Conservation (phyloP, 306 rosid genomes). For the Comarum palustre region DNA sequence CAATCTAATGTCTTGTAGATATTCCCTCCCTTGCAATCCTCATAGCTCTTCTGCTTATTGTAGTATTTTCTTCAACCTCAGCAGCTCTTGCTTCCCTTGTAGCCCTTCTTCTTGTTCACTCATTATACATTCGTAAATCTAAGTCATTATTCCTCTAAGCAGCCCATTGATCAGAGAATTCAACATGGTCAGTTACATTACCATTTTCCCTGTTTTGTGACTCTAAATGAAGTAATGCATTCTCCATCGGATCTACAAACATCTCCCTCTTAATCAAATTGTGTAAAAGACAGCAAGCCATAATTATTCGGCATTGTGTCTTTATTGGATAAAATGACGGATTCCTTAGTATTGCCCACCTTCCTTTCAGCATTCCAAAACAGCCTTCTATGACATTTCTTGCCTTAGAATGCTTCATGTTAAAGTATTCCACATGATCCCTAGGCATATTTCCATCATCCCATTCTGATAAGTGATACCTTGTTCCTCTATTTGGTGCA, state of each 20-base stretch:
- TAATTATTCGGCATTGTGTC: not conserved
- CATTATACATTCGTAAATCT: not conserved
- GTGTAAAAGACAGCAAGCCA: not conserved
- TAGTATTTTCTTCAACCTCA: too few species aligned
- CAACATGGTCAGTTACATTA: not conserved
- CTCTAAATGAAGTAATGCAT: not conserved
- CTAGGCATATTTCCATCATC: not conserved
- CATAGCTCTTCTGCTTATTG: too few species aligned
- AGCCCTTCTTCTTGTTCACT: not conserved
- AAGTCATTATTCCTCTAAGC: too few species aligned
- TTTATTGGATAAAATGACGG: not conserved
- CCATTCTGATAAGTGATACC: conserved; percentile 6
- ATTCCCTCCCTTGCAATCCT: too few species aligned
- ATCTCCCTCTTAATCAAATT: not conserved
- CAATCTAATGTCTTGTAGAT: too few species aligned
- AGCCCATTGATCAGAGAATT: not conserved
- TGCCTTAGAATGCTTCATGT: too few species aligned
- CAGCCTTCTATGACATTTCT: too few species aligned
- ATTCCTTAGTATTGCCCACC: too few species aligned
- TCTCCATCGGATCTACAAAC: not conserved
- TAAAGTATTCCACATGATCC: too few species aligned
- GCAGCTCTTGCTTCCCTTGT: too few species aligned
- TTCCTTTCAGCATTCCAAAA: too few species aligned
- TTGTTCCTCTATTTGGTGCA: not conserved
- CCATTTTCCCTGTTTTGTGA: not conserved